phyloP scores from a whole-genome alignment of 2,329 filamentous ascomycete species.

The Fonsecaea monophora region DNA sequence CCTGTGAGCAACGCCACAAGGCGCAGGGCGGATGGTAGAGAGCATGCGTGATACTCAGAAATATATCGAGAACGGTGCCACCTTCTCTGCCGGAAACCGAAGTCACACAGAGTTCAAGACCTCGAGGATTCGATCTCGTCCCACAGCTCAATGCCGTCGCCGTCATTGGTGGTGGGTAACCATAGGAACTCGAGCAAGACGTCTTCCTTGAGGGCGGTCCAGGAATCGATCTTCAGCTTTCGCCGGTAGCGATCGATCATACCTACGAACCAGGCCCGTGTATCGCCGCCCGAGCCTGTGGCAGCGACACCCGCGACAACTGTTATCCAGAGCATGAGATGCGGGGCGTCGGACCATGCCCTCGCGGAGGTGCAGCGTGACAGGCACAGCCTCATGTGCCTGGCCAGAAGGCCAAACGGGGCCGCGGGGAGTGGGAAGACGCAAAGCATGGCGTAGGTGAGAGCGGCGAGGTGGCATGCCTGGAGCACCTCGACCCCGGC shows the following conservation, averaged over 20 bases:
- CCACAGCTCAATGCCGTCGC: slow-evolving; percentile 14
- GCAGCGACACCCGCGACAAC: slow-evolving; percentile 13
- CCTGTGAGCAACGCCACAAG: too few species aligned
- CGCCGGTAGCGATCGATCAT: neutral
- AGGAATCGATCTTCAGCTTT: slow-evolving; percentile 18
- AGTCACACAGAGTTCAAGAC: neutral
- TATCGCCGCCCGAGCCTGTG: neutral
- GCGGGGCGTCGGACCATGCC: slow-evolving; percentile 17
- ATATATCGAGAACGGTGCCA: too few species aligned
- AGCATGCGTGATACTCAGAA: too few species aligned
- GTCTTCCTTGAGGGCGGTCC: slow-evolving; percentile 12
- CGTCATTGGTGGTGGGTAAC: slow-evolving; percentile 25
- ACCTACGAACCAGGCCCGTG: neutral
- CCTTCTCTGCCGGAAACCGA: too few species aligned
- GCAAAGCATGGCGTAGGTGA: slow-evolving; percentile 21
- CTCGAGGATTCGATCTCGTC: slow-evolving; percentile 14
- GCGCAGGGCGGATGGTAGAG: too few species aligned
- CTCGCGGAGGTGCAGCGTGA: neutral
- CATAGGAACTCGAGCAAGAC: slow-evolving; percentile 29
- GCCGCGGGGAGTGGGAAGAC: slow-evolving; percentile 20
- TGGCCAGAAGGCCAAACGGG: slow-evolving; percentile 14
- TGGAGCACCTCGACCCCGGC: neutral
- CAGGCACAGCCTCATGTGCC: neutral
- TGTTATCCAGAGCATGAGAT: slow-evolving; percentile 18
- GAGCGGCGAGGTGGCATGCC: slow-evolving; percentile 13